These are phyloP conservation scores for Quercus robur DNA, from an alignment of 306 rosid genomes.

Conservation along the genomic window DNA sequence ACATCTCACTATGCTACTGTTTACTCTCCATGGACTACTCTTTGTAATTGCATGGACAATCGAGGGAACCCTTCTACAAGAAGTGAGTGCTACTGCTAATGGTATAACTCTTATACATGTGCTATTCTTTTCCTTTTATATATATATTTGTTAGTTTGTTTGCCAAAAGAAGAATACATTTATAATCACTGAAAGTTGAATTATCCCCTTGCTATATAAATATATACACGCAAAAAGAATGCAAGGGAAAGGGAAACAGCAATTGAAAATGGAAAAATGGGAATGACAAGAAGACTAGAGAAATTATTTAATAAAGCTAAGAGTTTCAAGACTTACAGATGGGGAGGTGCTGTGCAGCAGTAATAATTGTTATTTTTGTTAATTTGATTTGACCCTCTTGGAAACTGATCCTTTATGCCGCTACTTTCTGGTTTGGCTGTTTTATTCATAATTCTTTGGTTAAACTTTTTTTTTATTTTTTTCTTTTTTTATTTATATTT, in stretches of 20 bases:
- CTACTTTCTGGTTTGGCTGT: neutral
- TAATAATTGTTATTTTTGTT: neutral
- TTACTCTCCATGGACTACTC: slow-evolving; percentile 78
- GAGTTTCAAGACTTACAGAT: too few species aligned
- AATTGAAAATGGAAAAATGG: neutral
- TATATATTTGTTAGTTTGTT: neutral
- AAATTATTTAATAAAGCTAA: too few species aligned
- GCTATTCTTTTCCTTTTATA: neutral
- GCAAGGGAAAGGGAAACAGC: neutral
- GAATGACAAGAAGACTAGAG: too few species aligned
- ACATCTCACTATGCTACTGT: slow-evolving; percentile 86
- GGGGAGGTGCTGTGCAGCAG: too few species aligned
- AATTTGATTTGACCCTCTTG: neutral
- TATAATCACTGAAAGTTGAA: neutral
- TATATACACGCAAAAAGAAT: neutral
- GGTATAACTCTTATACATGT: neutral
- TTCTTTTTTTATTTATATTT: too few species aligned
- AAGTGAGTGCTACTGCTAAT: slow-evolving; percentile 60
- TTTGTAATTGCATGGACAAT: slow-evolving; percentile 58
- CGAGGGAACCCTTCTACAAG: slow-evolving; percentile 41
- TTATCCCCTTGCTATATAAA: neutral
- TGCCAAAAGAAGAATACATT: neutral
- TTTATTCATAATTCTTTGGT: neutral
- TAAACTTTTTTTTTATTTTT: too few species aligned
- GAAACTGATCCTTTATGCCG: neutral